Evolutionary conservation across 2,329 filamentous ascomycete species (phyloP).

Genomic region (Cryphonectria naterciae): DNA sequence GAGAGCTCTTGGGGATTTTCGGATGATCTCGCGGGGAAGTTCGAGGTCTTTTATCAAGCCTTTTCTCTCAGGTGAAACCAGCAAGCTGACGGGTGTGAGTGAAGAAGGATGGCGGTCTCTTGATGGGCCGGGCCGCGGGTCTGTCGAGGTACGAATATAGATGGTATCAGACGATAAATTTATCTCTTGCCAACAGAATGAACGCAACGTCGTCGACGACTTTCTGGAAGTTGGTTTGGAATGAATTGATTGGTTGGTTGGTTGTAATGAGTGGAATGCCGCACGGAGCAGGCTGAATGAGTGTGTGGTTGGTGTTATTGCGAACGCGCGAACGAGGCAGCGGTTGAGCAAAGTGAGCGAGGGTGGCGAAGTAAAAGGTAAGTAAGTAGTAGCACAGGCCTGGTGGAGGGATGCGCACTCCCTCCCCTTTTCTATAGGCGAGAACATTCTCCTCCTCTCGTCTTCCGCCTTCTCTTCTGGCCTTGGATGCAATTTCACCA

Average conservation of each 20-base stretch:
- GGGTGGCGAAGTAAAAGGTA: constrained; percentile 3
- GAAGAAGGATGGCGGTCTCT: background rate
- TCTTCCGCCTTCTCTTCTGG: background rate
- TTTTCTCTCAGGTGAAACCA: background rate
- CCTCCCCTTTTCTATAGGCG: constrained; percentile 21
- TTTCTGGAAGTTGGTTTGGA: background rate
- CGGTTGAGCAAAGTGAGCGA: background rate
- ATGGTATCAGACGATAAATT: constrained; percentile 2
- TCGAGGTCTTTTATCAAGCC: constrained; percentile 5
- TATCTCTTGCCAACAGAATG: background rate
- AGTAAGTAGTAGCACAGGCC: constrained; percentile 8
- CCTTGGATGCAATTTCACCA: constrained; percentile 24
- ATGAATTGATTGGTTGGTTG: background rate
- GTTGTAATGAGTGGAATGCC: constrained; percentile 26
- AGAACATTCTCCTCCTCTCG: background rate
- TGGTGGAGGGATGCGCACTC: constrained; percentile 8
- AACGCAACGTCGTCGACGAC: background rate
- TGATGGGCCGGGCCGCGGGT: background rate
- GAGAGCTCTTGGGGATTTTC: background rate
- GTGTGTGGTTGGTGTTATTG: constrained; percentile 3
- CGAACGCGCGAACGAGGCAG: background rate
- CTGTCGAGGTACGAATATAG: constrained; percentile 10
- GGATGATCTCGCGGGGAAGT: background rate
- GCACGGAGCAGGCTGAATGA: constrained; percentile 28
- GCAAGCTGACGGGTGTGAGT: background rate